Conservation (phyloP, 768 basidiomycete species). For the Leccinum sublutescens region DNA sequence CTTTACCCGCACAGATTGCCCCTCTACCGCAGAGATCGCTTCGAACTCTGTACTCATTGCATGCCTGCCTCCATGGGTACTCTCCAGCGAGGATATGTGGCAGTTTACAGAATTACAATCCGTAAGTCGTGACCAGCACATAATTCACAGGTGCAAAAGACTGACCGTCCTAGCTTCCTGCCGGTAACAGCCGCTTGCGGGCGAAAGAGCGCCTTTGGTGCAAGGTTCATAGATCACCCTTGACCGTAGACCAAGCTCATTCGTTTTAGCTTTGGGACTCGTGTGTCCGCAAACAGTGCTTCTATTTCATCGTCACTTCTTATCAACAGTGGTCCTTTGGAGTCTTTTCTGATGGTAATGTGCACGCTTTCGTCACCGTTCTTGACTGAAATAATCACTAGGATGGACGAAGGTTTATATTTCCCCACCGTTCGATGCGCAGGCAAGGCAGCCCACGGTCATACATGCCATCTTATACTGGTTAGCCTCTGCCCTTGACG, state of each 20-base stretch:
- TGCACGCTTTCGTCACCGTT: not conserved
- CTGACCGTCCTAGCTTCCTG: constrained; percentile 24
- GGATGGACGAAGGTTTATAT: constrained; percentile 57
- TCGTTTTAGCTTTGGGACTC: constrained; percentile 46
- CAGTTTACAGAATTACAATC: constrained; percentile 47
- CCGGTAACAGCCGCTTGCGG: constrained; percentile 39
- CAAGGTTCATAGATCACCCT: constrained; percentile 40
- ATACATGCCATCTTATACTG: constrained; percentile 55
- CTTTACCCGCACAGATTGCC: constrained; percentile 35
- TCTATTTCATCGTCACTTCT: constrained; percentile 58
- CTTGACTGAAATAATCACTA: constrained; percentile 21
- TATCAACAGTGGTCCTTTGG: constrained; percentile 65
- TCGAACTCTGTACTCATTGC: constrained; percentile 46
- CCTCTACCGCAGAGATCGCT: constrained; percentile 26
- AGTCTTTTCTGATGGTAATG: constrained; percentile 52
- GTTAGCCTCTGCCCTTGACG: constrained; percentile 49
- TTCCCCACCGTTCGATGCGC: constrained; percentile 42
- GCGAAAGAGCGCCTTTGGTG: constrained; percentile 59
- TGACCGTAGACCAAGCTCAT: constrained; percentile 8
- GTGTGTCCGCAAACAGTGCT: constrained; percentile 47
- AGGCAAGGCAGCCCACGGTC: constrained; percentile 46
- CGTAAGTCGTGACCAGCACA: constrained; percentile 11
- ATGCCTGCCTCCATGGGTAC: constrained; percentile 61
- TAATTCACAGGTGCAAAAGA: not conserved
- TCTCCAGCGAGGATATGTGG: constrained; percentile 51